Base-by-base conservation (phyloP, 257 asterid genomes). In the Primulina huaijiensis region DNA sequence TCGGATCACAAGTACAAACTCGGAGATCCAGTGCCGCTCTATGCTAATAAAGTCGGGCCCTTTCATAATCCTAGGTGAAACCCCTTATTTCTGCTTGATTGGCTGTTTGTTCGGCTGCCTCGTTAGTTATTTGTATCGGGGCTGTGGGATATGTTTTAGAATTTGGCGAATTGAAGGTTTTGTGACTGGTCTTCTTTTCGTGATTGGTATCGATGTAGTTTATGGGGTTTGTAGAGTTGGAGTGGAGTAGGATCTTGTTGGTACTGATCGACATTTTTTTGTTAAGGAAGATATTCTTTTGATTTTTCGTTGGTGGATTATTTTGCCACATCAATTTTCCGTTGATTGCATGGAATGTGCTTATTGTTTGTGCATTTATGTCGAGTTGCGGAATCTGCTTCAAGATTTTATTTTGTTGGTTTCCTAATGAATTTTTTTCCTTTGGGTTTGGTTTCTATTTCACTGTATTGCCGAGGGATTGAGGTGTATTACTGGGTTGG, bases 11-110 rank as follows among this genome's bases (percentile, higher is more conserved):
- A 71, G 69, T 92, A 85, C 86, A 89, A 82, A 43, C 75, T 76
- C 50, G 90, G 94, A 29, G 95, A 92, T 65, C 61, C 76, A 53
- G 96, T 92, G 64, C 94, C 96, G 71, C 89, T 87, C 0, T 92
- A 92, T 64, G 95, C 95, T 35, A 89, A 89, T 56, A 89, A 92
- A 80, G 98, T 92, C 69, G 95, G 96, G 2, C 98, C 98, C 61
- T 92, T 92, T 69, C 97, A 92, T 70, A 92, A 92, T 77, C 92
- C 95, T 59, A 88, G 95, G 95, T 88, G 74, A 62, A 20, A 1
- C 21, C 57, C 57, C 21, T 5, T 50, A 0, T 17, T 16, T 50
- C 8, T 50, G 21, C 4, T 46, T 5, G 55, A 14, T 46, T 10
- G 11, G 17, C 11, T 40, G 11, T 40, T 11, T 3, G 11, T 40